Percentiles rank a stretch among this genome's conserved stretches.
phyloP scores from a whole-genome alignment of 768 basidiomycete genomes.

The Podaxis sp. region DNA sequence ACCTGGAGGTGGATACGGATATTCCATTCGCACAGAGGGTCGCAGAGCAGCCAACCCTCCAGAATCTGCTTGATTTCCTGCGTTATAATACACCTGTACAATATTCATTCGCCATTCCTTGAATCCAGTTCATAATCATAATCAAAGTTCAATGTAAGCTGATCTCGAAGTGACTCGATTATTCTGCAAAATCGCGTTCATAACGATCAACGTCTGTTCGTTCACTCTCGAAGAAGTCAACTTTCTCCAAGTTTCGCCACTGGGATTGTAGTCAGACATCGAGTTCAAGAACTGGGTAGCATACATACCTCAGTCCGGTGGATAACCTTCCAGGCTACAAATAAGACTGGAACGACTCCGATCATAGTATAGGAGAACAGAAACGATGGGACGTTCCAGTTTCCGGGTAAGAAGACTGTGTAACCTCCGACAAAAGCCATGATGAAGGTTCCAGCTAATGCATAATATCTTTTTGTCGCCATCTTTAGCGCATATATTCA shows the following conservation, averaged over 20 bases:
- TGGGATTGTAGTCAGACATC: constrained; percentile 18
- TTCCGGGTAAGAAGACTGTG: constrained; percentile 51
- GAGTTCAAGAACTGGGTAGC: background rate
- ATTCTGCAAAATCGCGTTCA: constrained; percentile 29
- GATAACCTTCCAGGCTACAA: constrained; percentile 45
- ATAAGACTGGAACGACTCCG: constrained; percentile 40
- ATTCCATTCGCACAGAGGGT: constrained; percentile 67
- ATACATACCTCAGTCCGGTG: constrained; percentile 37
- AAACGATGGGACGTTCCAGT: constrained; percentile 47
- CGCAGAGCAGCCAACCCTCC: constrained; percentile 54
- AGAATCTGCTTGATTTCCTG: constrained; percentile 24
- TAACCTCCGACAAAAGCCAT: constrained; percentile 53
- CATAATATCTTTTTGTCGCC: constrained; percentile 39
- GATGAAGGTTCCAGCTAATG: constrained; percentile 38
- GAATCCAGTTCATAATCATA: background rate
- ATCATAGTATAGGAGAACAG: constrained; percentile 52
- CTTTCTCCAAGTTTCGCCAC: constrained; percentile 39
- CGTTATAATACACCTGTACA: constrained; percentile 21
- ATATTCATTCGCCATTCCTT: constrained; percentile 14
- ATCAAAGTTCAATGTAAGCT: background rate
- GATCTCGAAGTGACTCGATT: background rate
- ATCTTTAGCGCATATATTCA: background rate
- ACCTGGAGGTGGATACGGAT: constrained; percentile 73
- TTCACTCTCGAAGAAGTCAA: constrained; percentile 48
- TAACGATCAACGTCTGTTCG: constrained; percentile 42